Evolutionary conservation across 192 early-diverging fungal genomes (phyloP).

Genomic region (Jimgerdemannia flammicorona): DNA sequence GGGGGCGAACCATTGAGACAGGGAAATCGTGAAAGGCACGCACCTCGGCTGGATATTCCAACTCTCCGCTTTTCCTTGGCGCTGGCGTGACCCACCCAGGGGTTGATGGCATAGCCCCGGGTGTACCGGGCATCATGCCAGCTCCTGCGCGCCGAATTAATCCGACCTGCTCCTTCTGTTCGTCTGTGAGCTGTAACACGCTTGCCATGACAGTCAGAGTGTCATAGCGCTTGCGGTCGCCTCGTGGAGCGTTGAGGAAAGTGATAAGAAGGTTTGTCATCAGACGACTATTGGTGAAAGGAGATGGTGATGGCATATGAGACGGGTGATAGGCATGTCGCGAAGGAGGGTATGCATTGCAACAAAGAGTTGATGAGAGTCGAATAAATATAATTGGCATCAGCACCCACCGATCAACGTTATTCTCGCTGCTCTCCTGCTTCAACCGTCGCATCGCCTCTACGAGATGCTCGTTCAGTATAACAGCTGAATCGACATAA

Average conservation of each 20-base stretch:
- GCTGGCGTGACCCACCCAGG: conserved; percentile 1
- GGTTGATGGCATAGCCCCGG: not conserved
- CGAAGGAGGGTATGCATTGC: not conserved
- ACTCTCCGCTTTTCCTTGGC: not conserved
- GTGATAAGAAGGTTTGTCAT: conserved; percentile 88
- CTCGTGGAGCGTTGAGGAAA: conserved; percentile 80
- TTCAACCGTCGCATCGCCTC: conserved; percentile 89
- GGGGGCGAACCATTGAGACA: too few species aligned
- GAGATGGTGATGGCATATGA: not conserved
- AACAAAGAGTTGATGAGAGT: not conserved
- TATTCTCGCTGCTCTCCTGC: conserved; percentile 75
- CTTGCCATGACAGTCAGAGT: conserved; percentile 87
- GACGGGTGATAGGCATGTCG: not conserved
- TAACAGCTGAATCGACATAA: conserved; percentile 52
- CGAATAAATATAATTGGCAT: not conserved
- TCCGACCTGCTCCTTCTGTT: conserved; percentile 83
- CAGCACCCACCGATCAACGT: conserved; percentile 31
- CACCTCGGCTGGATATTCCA: conserved; percentile 21
- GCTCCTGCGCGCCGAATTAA: conserved; percentile 62
- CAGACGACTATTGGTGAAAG: conserved; percentile 58
- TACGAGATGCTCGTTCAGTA: conserved; percentile 84
- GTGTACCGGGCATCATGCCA: not conserved
- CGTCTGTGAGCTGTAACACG: conserved; percentile 82
- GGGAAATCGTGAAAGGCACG: not conserved
- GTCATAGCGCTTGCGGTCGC: conserved; percentile 90